These are phyloP conservation scores for Pneumocystis sp. DNA, from an alignment of 1,139 yeast genomes.

Conservation along the genomic window DNA sequence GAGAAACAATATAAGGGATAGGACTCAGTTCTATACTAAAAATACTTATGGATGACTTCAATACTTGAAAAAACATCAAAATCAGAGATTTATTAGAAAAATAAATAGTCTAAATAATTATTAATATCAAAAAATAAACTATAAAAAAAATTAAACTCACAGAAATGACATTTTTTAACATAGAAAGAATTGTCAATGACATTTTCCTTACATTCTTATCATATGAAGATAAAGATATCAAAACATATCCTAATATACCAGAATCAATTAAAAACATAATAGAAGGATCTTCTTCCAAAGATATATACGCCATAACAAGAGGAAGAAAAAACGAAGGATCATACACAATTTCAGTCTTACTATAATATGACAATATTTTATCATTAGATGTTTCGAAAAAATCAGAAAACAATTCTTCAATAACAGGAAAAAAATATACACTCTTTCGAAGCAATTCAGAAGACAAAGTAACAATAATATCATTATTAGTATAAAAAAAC, in stretches of 20 bases:
- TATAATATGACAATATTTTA: background rate
- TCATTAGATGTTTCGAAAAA: background rate
- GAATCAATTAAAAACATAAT: slow-evolving; percentile 4
- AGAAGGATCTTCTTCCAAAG: slow-evolving; percentile 3
- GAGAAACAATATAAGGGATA: slow-evolving; percentile 6
- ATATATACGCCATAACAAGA: slow-evolving; percentile 8
- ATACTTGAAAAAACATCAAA: slow-evolving; percentile 4
- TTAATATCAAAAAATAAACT: background rate
- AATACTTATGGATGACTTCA: slow-evolving; percentile 2
- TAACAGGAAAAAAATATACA: background rate
- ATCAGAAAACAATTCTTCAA: background rate
- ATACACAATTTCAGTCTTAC: slow-evolving; percentile 5
- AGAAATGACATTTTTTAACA: background rate
- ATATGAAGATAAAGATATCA: slow-evolving; percentile 8
- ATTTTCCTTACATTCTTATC: slow-evolving; percentile 4
- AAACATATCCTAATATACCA: slow-evolving; percentile 8
- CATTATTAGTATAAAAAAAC: background rate
- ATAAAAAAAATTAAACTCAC: background rate
- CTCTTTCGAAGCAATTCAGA: background rate
- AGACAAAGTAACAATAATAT: background rate
- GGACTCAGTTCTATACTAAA: background rate
- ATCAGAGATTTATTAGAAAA: slow-evolving; percentile 9
- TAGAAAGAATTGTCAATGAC: slow-evolving; percentile 5
- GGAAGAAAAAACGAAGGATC: slow-evolving; percentile 15
- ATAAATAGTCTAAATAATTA: background rate